Base-by-base conservation (phyloP, 2,329 filamentous ascomycete species). In the Pseudogymnoascus sp. region DNA sequence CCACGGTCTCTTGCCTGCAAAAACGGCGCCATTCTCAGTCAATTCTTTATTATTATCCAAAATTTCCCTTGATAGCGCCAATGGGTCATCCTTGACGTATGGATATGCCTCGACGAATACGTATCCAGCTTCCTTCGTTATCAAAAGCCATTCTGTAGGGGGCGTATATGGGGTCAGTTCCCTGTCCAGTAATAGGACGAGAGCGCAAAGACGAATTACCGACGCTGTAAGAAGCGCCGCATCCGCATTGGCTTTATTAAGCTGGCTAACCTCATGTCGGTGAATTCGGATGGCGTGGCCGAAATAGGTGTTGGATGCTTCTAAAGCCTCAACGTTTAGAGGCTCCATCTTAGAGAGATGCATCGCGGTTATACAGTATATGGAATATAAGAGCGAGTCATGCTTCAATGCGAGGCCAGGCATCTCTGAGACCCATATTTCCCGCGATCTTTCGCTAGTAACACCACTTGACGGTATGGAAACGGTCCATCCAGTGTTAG, bases 321-420 rank as follows among this genome's bases (percentile, higher is more conserved):
- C 64, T 10, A 63, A 36, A 36, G 67, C 47, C 42, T 68, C 67
- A 4, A 26, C 6, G 42, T 64, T 62, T 7, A 45, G 51, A 5
- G 66, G 62, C 3, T 69, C 66, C 11, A 62, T 37, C 16, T 65
- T 66, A 10, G 61, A 39, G 11, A 69, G 54, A 26, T 70, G 68
- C 29, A 71, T 63, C 29, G 68, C 66, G 1, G 68, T 62, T 4
- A 70, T 37, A 4, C 66, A 62, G 45, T 67, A 68, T 16, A 69
- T 68, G 18, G 59, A 57, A 36, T 71, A 66, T 11, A 69, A 62
- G 2, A 70, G 64, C 5, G 64, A 54, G 3, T 67, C 65, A 21
- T 68, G 65, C 29, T 66, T 54, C 18, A 69, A 60, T 7, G 68
- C 67, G 1, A 69, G 45, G 6, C 62, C 61, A 4, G 68, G 66